phyloP scores from a whole-genome alignment of 2,329 filamentous ascomycete species.

The Exophiala spinifera region DNA sequence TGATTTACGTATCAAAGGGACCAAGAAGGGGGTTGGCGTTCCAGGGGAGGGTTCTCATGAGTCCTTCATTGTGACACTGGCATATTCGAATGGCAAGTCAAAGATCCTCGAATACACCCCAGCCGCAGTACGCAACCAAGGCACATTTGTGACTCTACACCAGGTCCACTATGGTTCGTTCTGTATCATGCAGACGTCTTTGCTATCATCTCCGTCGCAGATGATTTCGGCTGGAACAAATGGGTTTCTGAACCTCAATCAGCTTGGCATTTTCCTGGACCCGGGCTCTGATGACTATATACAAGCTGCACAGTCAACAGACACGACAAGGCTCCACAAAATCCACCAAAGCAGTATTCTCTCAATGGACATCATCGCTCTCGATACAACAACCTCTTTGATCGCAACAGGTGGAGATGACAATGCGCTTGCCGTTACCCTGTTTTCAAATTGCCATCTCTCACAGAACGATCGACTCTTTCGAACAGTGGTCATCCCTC shows the following conservation, averaged over 20 bases:
- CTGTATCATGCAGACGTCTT: conserved; percentile 36
- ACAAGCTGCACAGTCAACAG: not conserved
- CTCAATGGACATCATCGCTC: conserved; percentile 37
- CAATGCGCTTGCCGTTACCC: conserved; percentile 66
- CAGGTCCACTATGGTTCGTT: conserved; percentile 21
- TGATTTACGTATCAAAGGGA: conserved; percentile 43
- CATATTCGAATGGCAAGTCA: conserved; percentile 79
- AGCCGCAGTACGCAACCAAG: conserved; percentile 15
- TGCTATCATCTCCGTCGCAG: conserved; percentile 31
- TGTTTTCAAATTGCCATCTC: conserved; percentile 25
- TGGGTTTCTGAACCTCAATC: conserved; percentile 66
- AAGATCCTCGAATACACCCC: conserved; percentile 50
- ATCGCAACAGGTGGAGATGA: conserved; percentile 84
- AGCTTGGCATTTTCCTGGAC: not conserved
- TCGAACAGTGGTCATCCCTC: conserved; percentile 37
- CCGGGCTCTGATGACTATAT: not conserved
- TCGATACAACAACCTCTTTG: conserved; percentile 41
- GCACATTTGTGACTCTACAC: conserved; percentile 13
- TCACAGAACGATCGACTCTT: conserved; percentile 17
- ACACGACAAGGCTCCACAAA: conserved; percentile 9
- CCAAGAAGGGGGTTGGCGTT: not conserved
- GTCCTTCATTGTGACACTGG: conserved; percentile 57
- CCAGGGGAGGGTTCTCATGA: not conserved
- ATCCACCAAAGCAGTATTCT: conserved; percentile 85
- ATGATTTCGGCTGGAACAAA: conserved; percentile 64